A percentile compares a stretch with the other conserved stretches of the same genome.
Evolutionary conservation across 352 stramenopile species (phyloP).

Genomic region (Phytophthora syringae): DNA sequence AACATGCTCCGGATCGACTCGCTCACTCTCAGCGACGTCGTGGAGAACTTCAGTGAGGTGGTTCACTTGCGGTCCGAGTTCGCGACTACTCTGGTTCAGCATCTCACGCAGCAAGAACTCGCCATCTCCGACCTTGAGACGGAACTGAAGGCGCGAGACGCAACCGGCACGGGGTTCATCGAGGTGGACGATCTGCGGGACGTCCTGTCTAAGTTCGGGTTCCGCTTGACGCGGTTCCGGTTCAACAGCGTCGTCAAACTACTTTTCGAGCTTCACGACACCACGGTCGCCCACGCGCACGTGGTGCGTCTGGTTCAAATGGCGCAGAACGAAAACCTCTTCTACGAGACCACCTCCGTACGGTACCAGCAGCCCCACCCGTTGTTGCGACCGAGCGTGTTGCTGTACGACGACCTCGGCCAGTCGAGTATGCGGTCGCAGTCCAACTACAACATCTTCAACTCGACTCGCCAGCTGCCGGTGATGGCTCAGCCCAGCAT

Average conservation of each 20-base stretch:
- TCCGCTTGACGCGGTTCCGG: constrained; percentile 56
- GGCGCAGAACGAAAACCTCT: constrained; percentile 28
- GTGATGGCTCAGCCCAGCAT: constrained; percentile 12
- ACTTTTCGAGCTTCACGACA: constrained; percentile 49
- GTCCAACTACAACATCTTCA: constrained; percentile 38
- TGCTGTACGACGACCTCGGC: constrained; percentile 26
- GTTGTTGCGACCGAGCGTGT: constrained; percentile 27
- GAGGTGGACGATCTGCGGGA: constrained; percentile 51
- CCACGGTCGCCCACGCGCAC: constrained; percentile 46
- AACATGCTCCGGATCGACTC: constrained; percentile 60
- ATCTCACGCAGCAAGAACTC: constrained; percentile 27
- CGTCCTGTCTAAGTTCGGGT: constrained; percentile 47
- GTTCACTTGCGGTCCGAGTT: constrained; percentile 60
- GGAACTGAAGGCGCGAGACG: constrained; percentile 38
- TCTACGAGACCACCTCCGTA: constrained; percentile 5
- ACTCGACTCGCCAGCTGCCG: constrained; percentile 19
- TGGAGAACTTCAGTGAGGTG: constrained; percentile 67
- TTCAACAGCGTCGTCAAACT: constrained; percentile 66
- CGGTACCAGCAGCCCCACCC: constrained; percentile 17
- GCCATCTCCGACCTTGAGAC: constrained; percentile 42
- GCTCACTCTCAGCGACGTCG: constrained; percentile 54
- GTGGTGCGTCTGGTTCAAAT: constrained; percentile 49
- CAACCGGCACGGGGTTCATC: constrained; percentile 31
- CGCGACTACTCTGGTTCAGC: constrained; percentile 31
- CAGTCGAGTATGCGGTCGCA: constrained; percentile 32